Conservation (phyloP, 495 filamentous ascomycete species). For the Penicillium robsamsonii region DNA sequence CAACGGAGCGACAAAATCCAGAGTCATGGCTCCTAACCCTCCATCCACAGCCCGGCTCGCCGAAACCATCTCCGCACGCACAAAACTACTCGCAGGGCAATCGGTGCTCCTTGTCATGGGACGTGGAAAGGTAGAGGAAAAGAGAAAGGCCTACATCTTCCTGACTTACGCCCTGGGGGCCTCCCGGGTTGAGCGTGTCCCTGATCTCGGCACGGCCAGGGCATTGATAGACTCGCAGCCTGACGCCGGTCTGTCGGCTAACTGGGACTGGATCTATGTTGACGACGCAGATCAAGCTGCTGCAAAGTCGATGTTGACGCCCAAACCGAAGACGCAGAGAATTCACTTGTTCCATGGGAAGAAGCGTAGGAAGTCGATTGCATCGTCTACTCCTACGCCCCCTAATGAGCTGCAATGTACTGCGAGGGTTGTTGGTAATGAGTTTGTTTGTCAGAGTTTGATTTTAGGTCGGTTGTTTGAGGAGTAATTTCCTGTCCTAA, state of each 20-base stretch:
- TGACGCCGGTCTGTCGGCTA: slow-evolving; percentile 29
- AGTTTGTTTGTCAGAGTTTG: slow-evolving; percentile 88
- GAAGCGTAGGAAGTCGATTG: slow-evolving; percentile 54
- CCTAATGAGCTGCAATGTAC: background rate
- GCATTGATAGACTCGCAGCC: slow-evolving; percentile 52
- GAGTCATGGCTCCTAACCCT: slow-evolving; percentile 59
- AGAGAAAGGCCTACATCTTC: slow-evolving; percentile 63
- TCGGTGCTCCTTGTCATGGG: slow-evolving; percentile 75
- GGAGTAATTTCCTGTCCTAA: slow-evolving; percentile 36
- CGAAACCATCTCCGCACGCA: slow-evolving; percentile 54
- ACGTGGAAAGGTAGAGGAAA: slow-evolving; percentile 62
- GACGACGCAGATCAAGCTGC: slow-evolving; percentile 58
- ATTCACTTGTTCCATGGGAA: slow-evolving; percentile 22
- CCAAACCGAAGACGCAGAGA: slow-evolving; percentile 14
- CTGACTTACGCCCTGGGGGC: slow-evolving; percentile 78
- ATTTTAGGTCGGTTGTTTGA: slow-evolving; percentile 80
- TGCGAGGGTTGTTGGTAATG: slow-evolving; percentile 71
- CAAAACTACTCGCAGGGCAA: slow-evolving; percentile 61
- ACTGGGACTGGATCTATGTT: slow-evolving; percentile 80
- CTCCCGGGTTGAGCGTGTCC: slow-evolving; percentile 58
- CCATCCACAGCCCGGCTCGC: slow-evolving; percentile 55
- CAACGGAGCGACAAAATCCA: slow-evolving; percentile 72
- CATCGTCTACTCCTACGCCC: slow-evolving; percentile 34
- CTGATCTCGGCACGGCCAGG: slow-evolving; percentile 59
- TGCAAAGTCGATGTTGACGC: slow-evolving; percentile 41